Percentiles rank a stretch among this genome's conserved stretches.
Evolutionary conservation across 2,329 filamentous ascomycete genomes (phyloP).

Genomic region (Neurospora crassa): DNA sequence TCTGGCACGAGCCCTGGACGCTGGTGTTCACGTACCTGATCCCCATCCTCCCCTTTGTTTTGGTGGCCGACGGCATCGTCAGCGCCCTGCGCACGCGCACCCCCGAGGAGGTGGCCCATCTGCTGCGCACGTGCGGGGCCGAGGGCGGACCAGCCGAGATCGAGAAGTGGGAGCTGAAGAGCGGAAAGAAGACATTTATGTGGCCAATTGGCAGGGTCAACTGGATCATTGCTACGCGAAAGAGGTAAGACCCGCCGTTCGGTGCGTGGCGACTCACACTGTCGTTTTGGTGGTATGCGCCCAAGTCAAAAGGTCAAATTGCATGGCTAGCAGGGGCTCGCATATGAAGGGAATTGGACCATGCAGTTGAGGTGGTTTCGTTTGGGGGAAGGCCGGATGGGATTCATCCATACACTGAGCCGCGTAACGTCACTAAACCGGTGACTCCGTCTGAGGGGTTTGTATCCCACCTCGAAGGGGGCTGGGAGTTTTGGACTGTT

Average conservation of each 20-base stretch:
- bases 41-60: conserved; percentile 57
- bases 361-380: background rate
- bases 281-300: background rate
- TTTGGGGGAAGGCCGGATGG: background rate
- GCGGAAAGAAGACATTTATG: conserved; percentile 36
- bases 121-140: conserved; percentile 46
- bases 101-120: conserved; percentile 49
- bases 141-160: conserved; percentile 23
- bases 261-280: background rate
- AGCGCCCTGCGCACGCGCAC: conserved; percentile 59
- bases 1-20: conserved; percentile 41
- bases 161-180: conserved; percentile 37
- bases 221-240: conserved; percentile 42
- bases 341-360: background rate
- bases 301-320: background rate
- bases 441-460: background rate
- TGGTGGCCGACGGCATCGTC: conserved; percentile 60
- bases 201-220: conserved; percentile 41
- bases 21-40: conserved; percentile 58
- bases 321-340: background rate
- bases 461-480: background rate
- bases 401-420: background rate
- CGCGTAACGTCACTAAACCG: background rate
- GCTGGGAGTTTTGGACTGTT: background rate
- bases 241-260: background rate